Base-by-base conservation (phyloP, 495 filamentous ascomycete species). In the Penicillium lagena region DNA sequence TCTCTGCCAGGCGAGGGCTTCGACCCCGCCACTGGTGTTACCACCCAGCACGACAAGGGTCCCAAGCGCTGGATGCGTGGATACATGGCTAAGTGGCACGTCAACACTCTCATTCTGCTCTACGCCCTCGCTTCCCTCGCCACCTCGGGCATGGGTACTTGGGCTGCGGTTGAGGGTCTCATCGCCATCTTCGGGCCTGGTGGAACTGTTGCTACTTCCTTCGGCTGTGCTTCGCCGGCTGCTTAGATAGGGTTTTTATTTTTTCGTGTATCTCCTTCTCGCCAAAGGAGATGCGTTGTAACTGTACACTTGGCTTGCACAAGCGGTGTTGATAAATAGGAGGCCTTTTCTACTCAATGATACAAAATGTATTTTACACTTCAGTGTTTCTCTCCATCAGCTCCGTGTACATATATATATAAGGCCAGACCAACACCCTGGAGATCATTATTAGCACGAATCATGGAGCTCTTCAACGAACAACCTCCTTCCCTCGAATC, bases 1-100 rank as follows among this genome's bases (percentile, higher is more conserved):
- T 65, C 67, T 35, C 43, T 57, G 7, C 51, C 56, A 2, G 66
- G 56, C 15, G 72, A 76, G 43, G 51, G 52, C 1, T 80, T 77
- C 51, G 70, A 78, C 43, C 72, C 74, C 0, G 46, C 43, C 0
- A 73, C 70, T 3, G 61, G 64, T 29, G 52, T 56, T 31, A 62
- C 60, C 12, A 52, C 39, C 13, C 58, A 66, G 12, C 37, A 48
- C 7, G 67, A 76, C 39, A 37, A 29, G 3, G 72, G 74, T 2
- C 12, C 60, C 8, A 64, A 50, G 41, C 55, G 74, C 22, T 71
- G 59, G 56, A 51, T 66, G 9, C 55, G 68, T 30, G 72, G 72
- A 2, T 55, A 39, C 45, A 13, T 39, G 28, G 49, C 48, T 12
- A 41, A 17, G 10, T 55, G 52, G 52, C 10, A 68, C 14, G 42